Percentiles rank a stretch among this genome's conserved stretches.
Evolutionary conservation across 2,329 filamentous ascomycete genomes (phyloP).

Genomic region (Talaromyces sp.): DNA sequence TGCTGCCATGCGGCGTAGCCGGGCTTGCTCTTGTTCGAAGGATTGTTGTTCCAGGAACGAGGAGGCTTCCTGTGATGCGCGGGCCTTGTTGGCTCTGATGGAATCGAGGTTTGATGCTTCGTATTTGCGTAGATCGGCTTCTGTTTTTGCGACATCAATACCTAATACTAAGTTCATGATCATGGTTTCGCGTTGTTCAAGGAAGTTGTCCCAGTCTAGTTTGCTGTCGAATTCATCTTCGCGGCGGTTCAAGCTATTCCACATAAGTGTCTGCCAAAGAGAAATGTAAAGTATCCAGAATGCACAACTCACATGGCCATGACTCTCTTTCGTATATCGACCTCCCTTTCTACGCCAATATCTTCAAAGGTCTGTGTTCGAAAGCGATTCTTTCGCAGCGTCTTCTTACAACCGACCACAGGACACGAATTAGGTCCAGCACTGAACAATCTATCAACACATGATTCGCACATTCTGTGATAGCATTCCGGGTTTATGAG

Average conservation of each 20-base stretch:
- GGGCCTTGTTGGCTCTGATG: slow-evolving; percentile 51
- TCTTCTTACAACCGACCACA: slow-evolving; percentile 81
- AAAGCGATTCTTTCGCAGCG: slow-evolving; percentile 79
- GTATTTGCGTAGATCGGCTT: slow-evolving; percentile 63
- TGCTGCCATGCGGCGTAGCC: slow-evolving; percentile 61
- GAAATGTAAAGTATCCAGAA: too few species aligned
- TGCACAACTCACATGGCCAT: slow-evolving; percentile 49
- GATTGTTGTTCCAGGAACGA: slow-evolving; percentile 47
- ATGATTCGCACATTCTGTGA: slow-evolving; percentile 97
- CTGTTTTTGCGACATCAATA: slow-evolving; percentile 62
- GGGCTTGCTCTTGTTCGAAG: slow-evolving; percentile 65
- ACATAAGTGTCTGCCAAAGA: not conserved
- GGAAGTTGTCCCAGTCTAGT: slow-evolving; percentile 84
- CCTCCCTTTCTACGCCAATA: slow-evolving; percentile 82
- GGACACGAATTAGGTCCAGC: slow-evolving; percentile 90
- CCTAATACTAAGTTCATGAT: slow-evolving; percentile 82
- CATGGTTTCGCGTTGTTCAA: slow-evolving; percentile 86
- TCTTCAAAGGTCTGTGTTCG: slow-evolving; percentile 87
- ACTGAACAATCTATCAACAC: slow-evolving; percentile 90
- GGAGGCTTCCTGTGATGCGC: slow-evolving; percentile 48
- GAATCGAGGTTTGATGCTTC: slow-evolving; percentile 66
- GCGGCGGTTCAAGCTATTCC: slow-evolving; percentile 71
- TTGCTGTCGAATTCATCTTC: slow-evolving; percentile 89
- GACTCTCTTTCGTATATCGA: slow-evolving; percentile 82
- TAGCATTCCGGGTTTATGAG: slow-evolving; percentile 98